A percentile compares a stretch with the other conserved stretches of the same genome.
These are phyloP conservation scores for Eucalyptus shirleyi DNA, from an alignment of 345 rosid species.

Conservation along the genomic window DNA sequence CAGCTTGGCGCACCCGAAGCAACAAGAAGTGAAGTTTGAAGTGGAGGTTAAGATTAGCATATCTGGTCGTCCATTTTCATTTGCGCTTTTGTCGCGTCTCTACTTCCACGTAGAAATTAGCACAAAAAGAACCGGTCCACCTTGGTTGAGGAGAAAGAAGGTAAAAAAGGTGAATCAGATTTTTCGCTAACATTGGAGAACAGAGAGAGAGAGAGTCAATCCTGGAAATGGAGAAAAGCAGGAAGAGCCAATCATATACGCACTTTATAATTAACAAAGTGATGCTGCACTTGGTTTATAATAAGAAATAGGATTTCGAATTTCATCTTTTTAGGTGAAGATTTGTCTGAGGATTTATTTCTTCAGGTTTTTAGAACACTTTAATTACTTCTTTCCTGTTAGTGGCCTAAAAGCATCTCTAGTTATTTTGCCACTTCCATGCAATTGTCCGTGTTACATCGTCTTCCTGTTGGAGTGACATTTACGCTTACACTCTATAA, in stretches of 20 bases:
- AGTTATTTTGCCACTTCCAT: accelerated
- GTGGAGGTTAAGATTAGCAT: neutral
- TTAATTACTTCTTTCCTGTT: accelerated
- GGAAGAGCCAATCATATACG: accelerated
- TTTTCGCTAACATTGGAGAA: accelerated
- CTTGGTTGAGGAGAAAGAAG: neutral
- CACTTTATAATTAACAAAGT: neutral
- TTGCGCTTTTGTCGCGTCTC: neutral
- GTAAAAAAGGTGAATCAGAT: neutral
- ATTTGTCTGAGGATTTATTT: neutral
- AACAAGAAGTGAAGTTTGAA: neutral
- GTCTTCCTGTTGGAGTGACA: accelerated
- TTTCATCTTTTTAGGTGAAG: neutral
- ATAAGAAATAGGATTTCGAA: neutral
- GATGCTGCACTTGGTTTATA: neutral
- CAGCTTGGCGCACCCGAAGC: neutral
- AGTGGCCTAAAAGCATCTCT: neutral
- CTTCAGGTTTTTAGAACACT: neutral
- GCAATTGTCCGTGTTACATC: accelerated
- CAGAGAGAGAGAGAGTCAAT: neutral
- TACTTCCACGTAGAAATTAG: neutral
- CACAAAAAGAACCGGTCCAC: neutral
- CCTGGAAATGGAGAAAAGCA: neutral
- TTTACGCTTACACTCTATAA: neutral
- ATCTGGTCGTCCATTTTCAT: neutral